phyloP scores from a whole-genome alignment of 1,284 basidiomycete species.

The Anthracocystis panici-leucophaei region DNA sequence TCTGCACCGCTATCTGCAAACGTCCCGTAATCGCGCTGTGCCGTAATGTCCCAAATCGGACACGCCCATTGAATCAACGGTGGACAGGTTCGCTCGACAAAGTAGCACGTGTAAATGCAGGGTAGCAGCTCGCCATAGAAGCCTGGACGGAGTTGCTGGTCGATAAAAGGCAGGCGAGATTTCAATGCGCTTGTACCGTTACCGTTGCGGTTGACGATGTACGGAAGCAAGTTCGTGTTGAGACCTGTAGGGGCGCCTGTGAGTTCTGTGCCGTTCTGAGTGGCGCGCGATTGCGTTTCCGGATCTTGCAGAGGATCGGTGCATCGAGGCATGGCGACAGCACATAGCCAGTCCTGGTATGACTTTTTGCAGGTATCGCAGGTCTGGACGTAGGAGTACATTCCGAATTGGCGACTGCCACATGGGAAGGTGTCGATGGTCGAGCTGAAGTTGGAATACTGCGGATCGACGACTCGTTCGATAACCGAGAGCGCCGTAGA shows the following conservation, averaged over 20 bases:
- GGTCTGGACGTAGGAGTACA: conserved; percentile 70
- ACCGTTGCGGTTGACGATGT: conserved; percentile 64
- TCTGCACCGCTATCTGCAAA: conserved; percentile 63
- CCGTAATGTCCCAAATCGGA: conserved; percentile 66
- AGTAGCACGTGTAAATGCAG: conserved; percentile 66
- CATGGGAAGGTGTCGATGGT: conserved; percentile 71
- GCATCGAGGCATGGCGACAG: conserved; percentile 71
- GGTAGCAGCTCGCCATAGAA: conserved; percentile 67
- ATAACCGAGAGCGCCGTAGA: conserved; percentile 62
- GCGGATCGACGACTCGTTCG: conserved; percentile 63
- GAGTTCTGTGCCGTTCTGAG: conserved; percentile 52
- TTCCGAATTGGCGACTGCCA: conserved; percentile 63
- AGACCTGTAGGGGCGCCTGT: conserved; percentile 54
- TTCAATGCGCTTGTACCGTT: conserved; percentile 22
- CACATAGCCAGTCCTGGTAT: conserved; percentile 70
- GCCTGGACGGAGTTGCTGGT: conserved; percentile 51
- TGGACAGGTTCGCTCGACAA: conserved; percentile 64
- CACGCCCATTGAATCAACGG: conserved; percentile 64
- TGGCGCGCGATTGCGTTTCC: conserved; percentile 48
- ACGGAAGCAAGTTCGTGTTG: conserved; percentile 61
- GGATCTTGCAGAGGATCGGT: conserved; percentile 63
- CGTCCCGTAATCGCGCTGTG: conserved; percentile 66
- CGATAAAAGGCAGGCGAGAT: conserved; percentile 63
- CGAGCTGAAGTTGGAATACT: conserved; percentile 68
- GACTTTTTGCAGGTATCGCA: conserved; percentile 69